phyloP scores from a whole-genome alignment of 2,329 filamentous ascomycete species.

The Cordyceps javanica region DNA sequence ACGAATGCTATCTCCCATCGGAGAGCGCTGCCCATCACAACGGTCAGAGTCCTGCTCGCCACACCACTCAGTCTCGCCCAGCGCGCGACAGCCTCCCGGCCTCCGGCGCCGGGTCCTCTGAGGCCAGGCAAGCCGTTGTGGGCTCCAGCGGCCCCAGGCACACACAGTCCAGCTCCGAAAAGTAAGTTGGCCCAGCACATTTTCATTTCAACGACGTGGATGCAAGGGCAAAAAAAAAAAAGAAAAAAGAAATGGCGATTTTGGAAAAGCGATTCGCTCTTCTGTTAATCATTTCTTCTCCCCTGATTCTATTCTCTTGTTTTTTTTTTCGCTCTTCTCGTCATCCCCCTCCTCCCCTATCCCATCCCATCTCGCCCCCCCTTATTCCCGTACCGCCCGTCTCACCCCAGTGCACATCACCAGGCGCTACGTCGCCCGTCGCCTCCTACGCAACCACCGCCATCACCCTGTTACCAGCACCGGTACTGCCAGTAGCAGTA shows the following conservation, averaged over 20 bases:
- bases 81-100: slow-evolving; percentile 49
- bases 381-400: slow-evolving; percentile 1
- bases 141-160: slow-evolving; percentile 42
- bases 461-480: background rate
- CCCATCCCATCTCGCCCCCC: background rate
- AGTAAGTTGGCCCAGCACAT: slow-evolving; percentile 39
- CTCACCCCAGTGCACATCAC: background rate
- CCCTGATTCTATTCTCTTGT: slow-evolving; percentile 3
- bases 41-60: slow-evolving; percentile 50
- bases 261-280: too few species aligned
- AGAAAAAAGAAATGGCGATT: too few species aligned
- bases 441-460: background rate
- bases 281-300: slow-evolving; percentile 9
- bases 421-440: background rate
- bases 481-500: background rate
- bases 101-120: slow-evolving; percentile 41
- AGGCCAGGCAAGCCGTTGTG: slow-evolving; percentile 36
- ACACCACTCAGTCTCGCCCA: slow-evolving; percentile 41
- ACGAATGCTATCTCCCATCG: slow-evolving; percentile 56
- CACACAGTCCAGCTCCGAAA: slow-evolving; percentile 42
- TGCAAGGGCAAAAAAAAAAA: too few species aligned
- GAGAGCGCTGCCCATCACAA: slow-evolving; percentile 55
- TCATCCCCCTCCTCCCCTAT: slow-evolving; percentile 5
- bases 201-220: background rate
- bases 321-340: slow-evolving; percentile 10